Evolutionary conservation across 176 grass and related monocot species (phyloP).

Genomic region (Microstegium vimineum): DNA sequence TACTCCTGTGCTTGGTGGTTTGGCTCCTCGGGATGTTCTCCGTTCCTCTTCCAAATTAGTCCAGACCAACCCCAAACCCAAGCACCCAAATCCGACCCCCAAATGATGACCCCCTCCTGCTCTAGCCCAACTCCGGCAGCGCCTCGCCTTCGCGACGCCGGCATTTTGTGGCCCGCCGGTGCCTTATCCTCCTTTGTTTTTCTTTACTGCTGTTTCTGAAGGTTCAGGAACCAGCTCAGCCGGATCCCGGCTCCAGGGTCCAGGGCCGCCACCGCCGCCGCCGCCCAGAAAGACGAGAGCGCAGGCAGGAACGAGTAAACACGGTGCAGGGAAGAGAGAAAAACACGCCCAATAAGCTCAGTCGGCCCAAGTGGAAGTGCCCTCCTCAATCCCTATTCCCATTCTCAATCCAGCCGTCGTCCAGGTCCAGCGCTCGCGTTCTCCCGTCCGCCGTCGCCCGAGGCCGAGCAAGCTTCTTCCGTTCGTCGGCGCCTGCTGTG

Average conservation of each 20-base stretch:
- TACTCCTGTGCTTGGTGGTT: conserved; percentile 15
- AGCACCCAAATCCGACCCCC: conserved; percentile 22
- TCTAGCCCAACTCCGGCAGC: neutral
- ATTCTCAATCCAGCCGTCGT: too few relatives aligned
- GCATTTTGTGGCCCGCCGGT: conserved; percentile 23
- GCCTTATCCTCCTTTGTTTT: conserved; percentile 3
- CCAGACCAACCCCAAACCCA: conserved; percentile 35
- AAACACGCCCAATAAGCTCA: too few relatives aligned
- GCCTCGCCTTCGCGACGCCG: neutral
- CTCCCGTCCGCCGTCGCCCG: too few relatives aligned
- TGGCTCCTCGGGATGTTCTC: conserved; percentile 46
- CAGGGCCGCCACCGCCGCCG: neutral
- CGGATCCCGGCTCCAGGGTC: neutral
- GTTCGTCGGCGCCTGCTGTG: too few relatives aligned
- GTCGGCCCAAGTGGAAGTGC: too few relatives aligned
- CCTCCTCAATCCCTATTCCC: too few relatives aligned
- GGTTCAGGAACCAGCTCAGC: neutral
- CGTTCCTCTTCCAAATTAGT: conserved; percentile 22
- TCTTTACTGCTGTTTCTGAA: neutral
- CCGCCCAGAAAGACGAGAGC: too few relatives aligned
- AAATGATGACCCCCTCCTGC: conserved; percentile 12
- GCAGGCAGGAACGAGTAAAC: too few relatives aligned
- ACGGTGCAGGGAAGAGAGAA: too few relatives aligned
- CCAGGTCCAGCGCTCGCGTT: too few relatives aligned
- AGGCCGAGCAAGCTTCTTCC: too few relatives aligned